phyloP scores from a whole-genome alignment of 805 yeast species.

The Starmerella vaccinii region DNA sequence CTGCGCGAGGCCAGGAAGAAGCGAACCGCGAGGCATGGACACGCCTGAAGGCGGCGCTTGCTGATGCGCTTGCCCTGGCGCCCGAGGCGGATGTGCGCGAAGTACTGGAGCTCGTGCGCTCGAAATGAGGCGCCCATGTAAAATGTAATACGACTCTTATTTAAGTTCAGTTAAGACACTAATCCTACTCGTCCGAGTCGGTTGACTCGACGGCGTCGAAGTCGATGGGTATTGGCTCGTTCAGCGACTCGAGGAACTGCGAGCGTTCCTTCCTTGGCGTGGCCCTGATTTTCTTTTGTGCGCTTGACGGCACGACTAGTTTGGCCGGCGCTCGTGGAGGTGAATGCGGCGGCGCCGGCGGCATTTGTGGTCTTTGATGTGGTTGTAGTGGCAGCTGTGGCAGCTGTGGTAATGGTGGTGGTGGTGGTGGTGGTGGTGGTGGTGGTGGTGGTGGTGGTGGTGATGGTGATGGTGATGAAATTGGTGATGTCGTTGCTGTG shows the following conservation, averaged over 20 bases:
- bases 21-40: slow-evolving; percentile 21
- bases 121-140: not conserved
- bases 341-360: not conserved
- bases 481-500: not conserved
- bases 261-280: slow-evolving; percentile 15
- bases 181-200: slow-evolving; percentile 18
- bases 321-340: not conserved
- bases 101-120: slow-evolving; percentile 5
- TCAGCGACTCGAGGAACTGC: slow-evolving; percentile 1
- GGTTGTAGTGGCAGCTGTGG: not conserved
- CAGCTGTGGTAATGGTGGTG: not conserved
- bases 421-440: not conserved
- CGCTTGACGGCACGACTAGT: not conserved
- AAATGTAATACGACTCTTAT: not conserved
- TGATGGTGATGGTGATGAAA: not conserved
- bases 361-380: not conserved
- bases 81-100: slow-evolving; percentile 17
- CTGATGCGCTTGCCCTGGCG: slow-evolving; percentile 18
- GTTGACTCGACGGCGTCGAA: slow-evolving; percentile 21
- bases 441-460: not conserved
- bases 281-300: slow-evolving; percentile 3
- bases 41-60: slow-evolving; percentile 22
- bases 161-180: not conserved
- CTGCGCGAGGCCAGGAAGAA: slow-evolving; percentile 37
- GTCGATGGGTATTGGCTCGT: slow-evolving; percentile 3